Evolutionary conservation across 2,329 filamentous ascomycete genomes (phyloP).

Genomic region (Zarea fungicola): DNA sequence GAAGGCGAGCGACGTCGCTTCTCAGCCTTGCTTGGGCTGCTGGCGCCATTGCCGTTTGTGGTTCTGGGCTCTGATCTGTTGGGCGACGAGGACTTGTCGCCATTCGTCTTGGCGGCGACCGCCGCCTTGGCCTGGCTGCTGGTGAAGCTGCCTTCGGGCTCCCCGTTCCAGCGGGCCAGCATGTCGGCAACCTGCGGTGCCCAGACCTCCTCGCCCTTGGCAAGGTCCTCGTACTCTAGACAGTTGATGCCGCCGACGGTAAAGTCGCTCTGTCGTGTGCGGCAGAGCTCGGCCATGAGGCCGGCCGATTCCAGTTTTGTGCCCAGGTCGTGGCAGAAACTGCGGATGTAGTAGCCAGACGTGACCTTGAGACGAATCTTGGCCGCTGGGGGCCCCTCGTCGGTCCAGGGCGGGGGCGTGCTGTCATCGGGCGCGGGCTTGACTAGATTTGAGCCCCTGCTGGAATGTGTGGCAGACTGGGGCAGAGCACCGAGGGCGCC

Average conservation of each 20-base stretch:
- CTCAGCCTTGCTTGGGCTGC: conserved; percentile 17
- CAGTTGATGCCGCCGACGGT: conserved; percentile 64
- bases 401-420: conserved; percentile 52
- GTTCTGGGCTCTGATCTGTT: conserved; percentile 2
- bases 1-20: conserved; percentile 28
- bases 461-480: conserved; percentile 31
- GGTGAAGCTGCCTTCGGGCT: conserved; percentile 25
- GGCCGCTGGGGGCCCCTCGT: conserved; percentile 66
- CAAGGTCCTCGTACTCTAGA: conserved; percentile 72
- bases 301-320: conserved; percentile 74
- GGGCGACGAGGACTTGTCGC: conserved; percentile 16
- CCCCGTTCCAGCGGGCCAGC: conserved; percentile 39
- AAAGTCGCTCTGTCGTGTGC: conserved; percentile 78
- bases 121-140: no score
- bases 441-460: conserved; percentile 48
- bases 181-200: conserved; percentile 60
- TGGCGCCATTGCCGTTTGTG: conserved; percentile 11
- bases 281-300: conserved; percentile 78
- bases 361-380: conserved; percentile 87
- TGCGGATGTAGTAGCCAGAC: conserved; percentile 94
- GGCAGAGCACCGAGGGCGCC: conserved; percentile 50
- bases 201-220: conserved; percentile 75
- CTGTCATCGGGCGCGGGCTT: conserved; percentile 41
- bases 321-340: conserved; percentile 87
- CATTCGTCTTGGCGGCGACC: conserved; percentile 14